Conservation (phyloP, 225 moss, liverwort and hornwort species). For the Polytrichum formosum region DNA sequence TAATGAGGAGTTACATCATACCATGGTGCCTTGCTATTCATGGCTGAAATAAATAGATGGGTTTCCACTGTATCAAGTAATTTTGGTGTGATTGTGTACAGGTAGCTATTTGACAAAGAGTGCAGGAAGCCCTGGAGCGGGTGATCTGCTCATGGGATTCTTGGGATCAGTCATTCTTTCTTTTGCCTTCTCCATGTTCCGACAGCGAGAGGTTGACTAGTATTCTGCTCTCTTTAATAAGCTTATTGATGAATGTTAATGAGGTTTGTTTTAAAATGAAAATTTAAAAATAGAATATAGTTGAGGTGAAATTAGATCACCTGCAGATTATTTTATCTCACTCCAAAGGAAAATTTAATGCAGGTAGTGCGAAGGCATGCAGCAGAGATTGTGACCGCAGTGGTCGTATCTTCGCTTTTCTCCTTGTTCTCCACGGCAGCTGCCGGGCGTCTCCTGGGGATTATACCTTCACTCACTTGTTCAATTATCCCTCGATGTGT, state of each 20-base stretch:
- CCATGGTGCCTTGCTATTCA: no score
- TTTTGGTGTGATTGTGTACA: conserved; percentile 31
- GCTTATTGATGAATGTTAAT: no score
- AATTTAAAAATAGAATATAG: no score
- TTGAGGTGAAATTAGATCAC: no score
- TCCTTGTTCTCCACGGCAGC: conserved; percentile 90
- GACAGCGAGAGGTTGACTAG: conserved; percentile 77
- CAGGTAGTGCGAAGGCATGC: conserved; percentile 95
- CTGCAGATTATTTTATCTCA: no score
- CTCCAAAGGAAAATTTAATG: conserved; percentile 13
- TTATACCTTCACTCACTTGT: conserved; percentile 64
- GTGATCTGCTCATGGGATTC: conserved; percentile 90
- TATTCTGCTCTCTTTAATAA: background rate
- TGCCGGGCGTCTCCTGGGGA: conserved; percentile 68
- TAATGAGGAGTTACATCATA: no score
- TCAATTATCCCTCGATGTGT: conserved; percentile 94
- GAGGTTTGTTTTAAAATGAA: no score
- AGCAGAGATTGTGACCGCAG: conserved; percentile 86
- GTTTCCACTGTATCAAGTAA: conserved; percentile 16
- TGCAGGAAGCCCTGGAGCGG: conserved; percentile 87
- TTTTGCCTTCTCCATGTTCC: conserved; percentile 97
- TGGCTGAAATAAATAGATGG: no score
- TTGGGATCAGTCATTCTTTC: conserved; percentile 94
- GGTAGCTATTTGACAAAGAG: conserved; percentile 91
- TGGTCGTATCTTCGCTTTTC: conserved; percentile 73